Base-by-base conservation (phyloP, 2,329 filamentous ascomycete species). In the Aureobasidium sp. region DNA sequence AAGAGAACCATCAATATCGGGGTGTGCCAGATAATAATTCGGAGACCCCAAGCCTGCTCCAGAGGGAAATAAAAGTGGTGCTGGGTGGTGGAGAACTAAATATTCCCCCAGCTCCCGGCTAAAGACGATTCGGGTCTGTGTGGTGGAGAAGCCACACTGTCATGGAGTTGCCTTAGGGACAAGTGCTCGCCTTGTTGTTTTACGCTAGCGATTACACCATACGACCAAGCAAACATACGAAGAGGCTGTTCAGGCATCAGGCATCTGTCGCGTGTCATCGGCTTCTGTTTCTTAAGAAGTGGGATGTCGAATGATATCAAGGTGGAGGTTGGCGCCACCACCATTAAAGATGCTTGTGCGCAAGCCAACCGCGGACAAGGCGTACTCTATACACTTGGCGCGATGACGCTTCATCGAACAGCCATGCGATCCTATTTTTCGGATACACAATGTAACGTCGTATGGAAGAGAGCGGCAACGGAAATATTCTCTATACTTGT, bases 31-130 rank as follows among this genome's bases (percentile, higher is more conserved):
- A 48, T 20, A 59, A 59, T 59, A 12, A 47, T 47, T 48, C 55
- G 55, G 55, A 59, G 55, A 59, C 55, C 55, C 55, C 55, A 39
- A 29, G 12, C 25, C n/a, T 48, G 39, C 41, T 57, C 41, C 53
- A 57, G 17, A 7, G n/a, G 22, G 22, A 25, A 48, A 47, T n/a
- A 44, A 48, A 34, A 59, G 55, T 59, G 42, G 25, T 59, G 42
- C 42, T 59, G 37, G 31, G 45, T 31, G 41, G 22, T 55, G 51
- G 51, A 41, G 37, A 20, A 42, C 20, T 8, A 39, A 8, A 36
- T 31, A 17, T 29, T 9, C 41, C 53, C 22, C 53, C 12, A 31
- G 27, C 29, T 17, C 31, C 36, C 53, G 53, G 53, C 39, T 57
- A 57, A 57, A 45, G 17, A 34, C 39, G 52, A 55, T 55, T 55